phyloP scores from a whole-genome alignment of 352 stramenopile species.

The Blastocystis sp. region DNA sequence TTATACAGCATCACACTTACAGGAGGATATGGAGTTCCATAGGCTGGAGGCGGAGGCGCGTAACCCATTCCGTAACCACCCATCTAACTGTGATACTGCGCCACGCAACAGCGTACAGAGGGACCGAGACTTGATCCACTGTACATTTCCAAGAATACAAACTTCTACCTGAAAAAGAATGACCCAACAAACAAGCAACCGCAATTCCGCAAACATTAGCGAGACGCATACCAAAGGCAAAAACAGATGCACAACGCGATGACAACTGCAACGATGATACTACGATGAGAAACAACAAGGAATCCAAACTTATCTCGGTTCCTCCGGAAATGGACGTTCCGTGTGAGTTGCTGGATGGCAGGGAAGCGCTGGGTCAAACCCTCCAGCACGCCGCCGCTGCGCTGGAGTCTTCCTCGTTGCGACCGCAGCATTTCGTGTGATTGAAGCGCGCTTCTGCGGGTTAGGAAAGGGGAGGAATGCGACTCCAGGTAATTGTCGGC shows the following conservation, averaged over 20 bases:
- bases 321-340: neutral
- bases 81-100: no score
- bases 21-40: no score
- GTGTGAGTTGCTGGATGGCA: slow-evolving; percentile 7
- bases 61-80: no score
- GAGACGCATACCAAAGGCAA: slow-evolving; percentile 64
- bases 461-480: neutral
- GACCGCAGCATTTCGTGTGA: slow-evolving; percentile 5
- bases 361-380: slow-evolving; percentile 28
- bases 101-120: no score
- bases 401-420: neutral
- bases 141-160: no score
- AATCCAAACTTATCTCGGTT: slow-evolving; percentile 21
- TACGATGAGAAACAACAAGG: neutral
- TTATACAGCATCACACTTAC: no score
- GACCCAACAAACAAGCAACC: slow-evolving; percentile 1
- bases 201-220: slow-evolving; percentile 28
- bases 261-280: slow-evolving; percentile 56
- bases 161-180: no score
- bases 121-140: no score
- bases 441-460: neutral
- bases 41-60: no score
- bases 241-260: slow-evolving; percentile 63
- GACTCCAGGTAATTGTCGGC: slow-evolving; percentile 63
- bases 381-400: slow-evolving; percentile 4